Percentiles rank a stretch among this genome's conserved stretches.
These are phyloP conservation scores for Arabidopsis hybrid DNA, from an alignment of 441 rosid genomes.

Conservation along the genomic window DNA sequence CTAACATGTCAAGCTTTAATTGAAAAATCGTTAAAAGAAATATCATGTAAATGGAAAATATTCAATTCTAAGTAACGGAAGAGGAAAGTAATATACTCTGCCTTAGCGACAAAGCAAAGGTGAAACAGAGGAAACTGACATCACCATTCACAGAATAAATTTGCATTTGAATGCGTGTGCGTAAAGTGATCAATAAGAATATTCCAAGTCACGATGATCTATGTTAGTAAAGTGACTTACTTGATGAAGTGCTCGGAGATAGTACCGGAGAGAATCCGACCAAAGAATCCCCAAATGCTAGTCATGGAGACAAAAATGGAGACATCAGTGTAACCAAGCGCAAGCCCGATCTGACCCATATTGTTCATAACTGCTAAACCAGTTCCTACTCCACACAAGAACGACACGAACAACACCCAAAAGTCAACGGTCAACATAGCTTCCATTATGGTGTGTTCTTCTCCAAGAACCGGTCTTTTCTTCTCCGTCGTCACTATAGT, in stretches of 20 bases:
- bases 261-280: constrained; percentile 83
- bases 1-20: neutral
- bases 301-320: constrained; percentile 82
- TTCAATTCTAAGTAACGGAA: constrained; percentile 20
- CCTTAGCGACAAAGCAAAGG: constrained; percentile 36
- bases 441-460: constrained; percentile 83
- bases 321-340: constrained; percentile 86
- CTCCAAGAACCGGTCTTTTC: constrained; percentile 75
- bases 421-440: constrained; percentile 70
- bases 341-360: constrained; percentile 89
- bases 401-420: constrained; percentile 83
- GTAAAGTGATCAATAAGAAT: constrained; percentile 7
- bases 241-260: constrained; percentile 79
- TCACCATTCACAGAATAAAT: neutral
- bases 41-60: constrained; percentile 12
- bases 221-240: constrained; percentile 54
- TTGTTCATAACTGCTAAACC: constrained; percentile 91
- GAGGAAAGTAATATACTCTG: constrained; percentile 33
- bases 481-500: constrained; percentile 40
- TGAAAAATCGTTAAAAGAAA: neutral
- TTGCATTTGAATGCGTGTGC: constrained; percentile 5
- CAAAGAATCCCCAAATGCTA: constrained; percentile 93
- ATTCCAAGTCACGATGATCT: neutral
- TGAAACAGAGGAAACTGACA: constrained; percentile 30
- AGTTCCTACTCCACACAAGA: constrained; percentile 89